Base-by-base conservation (phyloP, 371 early-diverging fungal genomes). In the Rhizopus arrhizus region DNA sequence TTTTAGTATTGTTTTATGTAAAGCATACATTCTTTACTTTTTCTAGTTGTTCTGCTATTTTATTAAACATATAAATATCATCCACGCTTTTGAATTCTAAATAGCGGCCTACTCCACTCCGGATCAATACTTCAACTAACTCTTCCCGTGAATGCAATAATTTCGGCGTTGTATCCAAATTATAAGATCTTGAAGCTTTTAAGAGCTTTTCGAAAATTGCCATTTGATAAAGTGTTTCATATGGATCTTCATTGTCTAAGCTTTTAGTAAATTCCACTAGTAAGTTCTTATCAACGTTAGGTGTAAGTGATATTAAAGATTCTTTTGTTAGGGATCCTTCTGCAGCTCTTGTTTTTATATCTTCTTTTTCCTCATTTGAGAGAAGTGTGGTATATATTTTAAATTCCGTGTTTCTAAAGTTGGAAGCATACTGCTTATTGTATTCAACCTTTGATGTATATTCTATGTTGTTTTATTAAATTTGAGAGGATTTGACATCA, bases 81-180 rank as follows among this genome's bases (percentile, higher is more conserved):
- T 93, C 94, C 5, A 95, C 72, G 11, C 88, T 85, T 62, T 89
- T 88, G 73, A 95, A 97, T 67, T 96, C 96, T 35, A 96, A 74
- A 73, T 93, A 92, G 33, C 87, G 84, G 33, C 92, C 91, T 4
- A 93, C 89, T 5, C 93, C 92, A n/a, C 90, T 89, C 16, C 78
- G 78, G 28, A 94, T 87, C 56, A 97, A 70, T 31, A 86, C 61
- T 40, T 94, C 89, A 2, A 95, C 89, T 10, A 93, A 63, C 1
- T 78, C 78, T 13, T 95, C 94, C 4, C 85, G 80, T n/a, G 87
- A 82, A 41, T 81, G 75, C 3, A 93, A 64, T 12, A 95, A 64
- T 66, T 90, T 91, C 1, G 97, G 95, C 0, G 85, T 71, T 11
- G 93, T 78, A 61, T 97, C 97, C 46, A 96, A 51, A 62, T 84